Percentiles rank a stretch among this genome's conserved stretches.
Conservation (phyloP, 2,329 filamentous ascomycete species). For the Boeremia exigua region DNA sequence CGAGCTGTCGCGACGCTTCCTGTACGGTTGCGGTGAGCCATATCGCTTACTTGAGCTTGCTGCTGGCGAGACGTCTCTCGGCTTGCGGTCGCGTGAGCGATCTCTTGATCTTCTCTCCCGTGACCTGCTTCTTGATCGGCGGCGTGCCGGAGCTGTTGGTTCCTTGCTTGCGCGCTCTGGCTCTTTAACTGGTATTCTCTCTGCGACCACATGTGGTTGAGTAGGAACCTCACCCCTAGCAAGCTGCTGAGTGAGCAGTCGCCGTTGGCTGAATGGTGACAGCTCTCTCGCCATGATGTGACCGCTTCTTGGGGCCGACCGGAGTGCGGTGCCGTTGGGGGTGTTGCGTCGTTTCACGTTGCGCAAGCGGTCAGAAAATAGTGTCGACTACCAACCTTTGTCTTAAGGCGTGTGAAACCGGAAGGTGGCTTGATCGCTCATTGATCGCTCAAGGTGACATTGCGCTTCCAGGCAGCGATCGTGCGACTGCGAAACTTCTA, state of each 20-base stretch:
- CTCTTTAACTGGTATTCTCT: constrained; percentile 12
- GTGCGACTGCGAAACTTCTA: constrained; percentile 6
- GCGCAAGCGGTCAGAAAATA: not conserved
- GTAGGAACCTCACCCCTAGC: constrained; percentile 22
- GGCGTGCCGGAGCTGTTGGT: constrained; percentile 13
- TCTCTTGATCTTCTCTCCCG: constrained; percentile 18
- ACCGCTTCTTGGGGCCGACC: not conserved
- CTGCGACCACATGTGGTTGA: constrained; percentile 25
- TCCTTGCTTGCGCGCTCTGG: constrained; percentile 20
- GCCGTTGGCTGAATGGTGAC: constrained; percentile 42
- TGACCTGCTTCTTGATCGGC: constrained; percentile 26
- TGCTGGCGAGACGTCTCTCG: constrained; percentile 21
- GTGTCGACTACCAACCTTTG: not conserved
- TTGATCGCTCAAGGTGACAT: constrained; percentile 1
- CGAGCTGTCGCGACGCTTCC: constrained; percentile 27
- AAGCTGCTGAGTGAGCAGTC: constrained; percentile 37
- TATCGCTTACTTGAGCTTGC: constrained; percentile 18
- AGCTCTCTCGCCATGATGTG: constrained; percentile 36
- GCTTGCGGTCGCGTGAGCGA: constrained; percentile 20
- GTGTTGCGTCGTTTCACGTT: constrained; percentile 5
- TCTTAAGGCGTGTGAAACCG: not conserved
- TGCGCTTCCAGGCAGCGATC: not conserved
- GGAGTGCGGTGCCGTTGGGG: constrained; percentile 2
- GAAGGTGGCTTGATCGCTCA: not conserved
- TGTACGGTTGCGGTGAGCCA: constrained; percentile 39